Evolutionary conservation across 345 rosid genomes (phyloP).

Genomic region (Schrenkiella parvula): DNA sequence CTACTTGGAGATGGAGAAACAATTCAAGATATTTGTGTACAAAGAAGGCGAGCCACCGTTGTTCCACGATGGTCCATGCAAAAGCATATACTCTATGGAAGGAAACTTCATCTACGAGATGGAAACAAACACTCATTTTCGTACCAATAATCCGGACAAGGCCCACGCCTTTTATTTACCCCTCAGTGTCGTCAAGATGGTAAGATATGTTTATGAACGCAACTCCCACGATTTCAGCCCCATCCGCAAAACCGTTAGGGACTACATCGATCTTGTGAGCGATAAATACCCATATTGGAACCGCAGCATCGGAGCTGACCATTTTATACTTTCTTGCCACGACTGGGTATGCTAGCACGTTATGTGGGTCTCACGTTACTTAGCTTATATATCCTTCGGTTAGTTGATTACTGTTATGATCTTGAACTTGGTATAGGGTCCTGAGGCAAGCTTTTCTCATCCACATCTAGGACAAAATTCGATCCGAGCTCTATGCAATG

Average conservation of each 20-base stretch:
- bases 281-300: slow-evolving; percentile 69
- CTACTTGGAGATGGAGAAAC: slow-evolving; percentile 84
- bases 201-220: slow-evolving; percentile 59
- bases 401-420: background rate
- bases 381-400: background rate
- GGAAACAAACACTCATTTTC: slow-evolving; percentile 43
- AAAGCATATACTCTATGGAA: slow-evolving; percentile 88
- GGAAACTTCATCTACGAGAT: slow-evolving; percentile 65
- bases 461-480: slow-evolving; percentile 48
- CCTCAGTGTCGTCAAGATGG: slow-evolving; percentile 78
- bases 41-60: slow-evolving; percentile 86
- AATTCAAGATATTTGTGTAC: slow-evolving; percentile 68
- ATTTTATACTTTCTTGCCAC: slow-evolving; percentile 87
- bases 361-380: background rate
- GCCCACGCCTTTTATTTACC: slow-evolving; percentile 78
- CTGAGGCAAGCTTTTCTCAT: slow-evolving; percentile 55
- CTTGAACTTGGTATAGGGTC: slow-evolving; percentile 20
- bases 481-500: slow-evolving; percentile 5
- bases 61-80: slow-evolving; percentile 90
- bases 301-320: slow-evolving; percentile 79
- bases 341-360: slow-evolving; percentile 58
- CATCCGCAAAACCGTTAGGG: slow-evolving; percentile 57
- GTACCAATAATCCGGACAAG: slow-evolving; percentile 56
- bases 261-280: slow-evolving; percentile 57
- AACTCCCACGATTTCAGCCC: slow-evolving; percentile 64